These are phyloP conservation scores for Penicillium ochrochloron DNA, from an alignment of 495 filamentous ascomycete genomes.

Conservation along the genomic window DNA sequence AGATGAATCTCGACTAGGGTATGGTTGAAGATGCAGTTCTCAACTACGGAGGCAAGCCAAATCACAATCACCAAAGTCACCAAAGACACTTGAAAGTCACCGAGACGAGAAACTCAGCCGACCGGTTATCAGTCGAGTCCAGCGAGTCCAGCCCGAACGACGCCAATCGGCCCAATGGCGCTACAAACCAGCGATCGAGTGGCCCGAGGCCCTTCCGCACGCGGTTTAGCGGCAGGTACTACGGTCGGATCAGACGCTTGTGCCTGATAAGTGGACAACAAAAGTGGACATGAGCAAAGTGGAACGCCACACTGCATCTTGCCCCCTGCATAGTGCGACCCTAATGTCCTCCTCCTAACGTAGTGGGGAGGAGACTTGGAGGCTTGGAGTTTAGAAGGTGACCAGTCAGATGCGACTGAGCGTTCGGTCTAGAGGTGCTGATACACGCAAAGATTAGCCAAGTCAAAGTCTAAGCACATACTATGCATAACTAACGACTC, in stretches of 20 bases:
- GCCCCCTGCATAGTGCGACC: slow-evolving; percentile 4
- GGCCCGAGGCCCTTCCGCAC: slow-evolving; percentile 10
- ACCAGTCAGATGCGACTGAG: slow-evolving; percentile 6
- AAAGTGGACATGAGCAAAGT: neutral
- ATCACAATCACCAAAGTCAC: neutral
- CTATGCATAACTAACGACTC: neutral
- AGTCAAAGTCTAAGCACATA: neutral
- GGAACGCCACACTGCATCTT: slow-evolving; percentile 13
- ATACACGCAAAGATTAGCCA: neutral
- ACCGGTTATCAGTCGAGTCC: slow-evolving; percentile 8
- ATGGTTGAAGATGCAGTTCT: neutral
- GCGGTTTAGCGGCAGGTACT: slow-evolving; percentile 27
- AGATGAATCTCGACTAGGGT: neutral
- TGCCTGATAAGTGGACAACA: slow-evolving; percentile 12
- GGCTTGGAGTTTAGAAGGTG: neutral
- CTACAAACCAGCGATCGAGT: neutral
- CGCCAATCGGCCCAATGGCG: slow-evolving; percentile 4
- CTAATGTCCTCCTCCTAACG: neutral
- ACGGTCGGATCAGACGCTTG: slow-evolving; percentile 8
- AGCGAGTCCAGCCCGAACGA: neutral
- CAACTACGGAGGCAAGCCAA: slow-evolving; percentile 1
- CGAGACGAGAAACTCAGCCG: neutral
- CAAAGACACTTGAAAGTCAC: neutral
- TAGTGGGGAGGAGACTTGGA: neutral
- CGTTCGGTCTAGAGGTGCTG: neutral